Conservation (phyloP, 139 green algal species). For the Penium margaritaceum region DNA sequence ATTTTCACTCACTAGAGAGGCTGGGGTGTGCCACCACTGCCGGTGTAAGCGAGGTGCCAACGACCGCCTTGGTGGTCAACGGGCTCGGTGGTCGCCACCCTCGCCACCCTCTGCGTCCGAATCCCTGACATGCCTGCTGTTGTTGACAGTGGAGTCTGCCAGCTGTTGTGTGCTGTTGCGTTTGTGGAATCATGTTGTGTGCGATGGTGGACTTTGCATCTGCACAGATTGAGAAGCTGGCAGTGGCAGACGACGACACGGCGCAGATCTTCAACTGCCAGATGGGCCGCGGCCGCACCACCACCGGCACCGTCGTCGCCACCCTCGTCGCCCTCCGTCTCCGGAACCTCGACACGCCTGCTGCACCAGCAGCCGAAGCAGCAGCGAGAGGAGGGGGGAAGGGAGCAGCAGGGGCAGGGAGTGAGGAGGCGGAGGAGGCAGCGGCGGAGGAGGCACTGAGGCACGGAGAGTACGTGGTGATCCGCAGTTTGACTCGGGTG, state of each 20-base stretch:
- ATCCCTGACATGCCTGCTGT: no score
- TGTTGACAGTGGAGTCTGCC: no score
- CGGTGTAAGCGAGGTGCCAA: no score
- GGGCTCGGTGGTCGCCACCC: no score
- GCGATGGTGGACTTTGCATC: not conserved
- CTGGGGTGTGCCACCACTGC: no score
- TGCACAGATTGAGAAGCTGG: conserved; percentile 13
- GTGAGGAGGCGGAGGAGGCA: not conserved
- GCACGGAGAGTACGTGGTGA: conserved; percentile 67
- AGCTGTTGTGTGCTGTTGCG: not conserved
- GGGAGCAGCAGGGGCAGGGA: not conserved
- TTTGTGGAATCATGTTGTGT: not conserved
- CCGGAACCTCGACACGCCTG: no score
- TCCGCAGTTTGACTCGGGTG: conserved; percentile 70
- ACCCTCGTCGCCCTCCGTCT: conserved; percentile 56
- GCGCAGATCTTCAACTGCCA: conserved; percentile 92
- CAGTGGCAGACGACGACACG: conserved; percentile 12
- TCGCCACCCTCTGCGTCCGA: no score
- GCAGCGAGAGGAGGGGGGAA: not conserved
- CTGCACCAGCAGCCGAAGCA: not conserved
- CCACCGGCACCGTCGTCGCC: conserved; percentile 84
- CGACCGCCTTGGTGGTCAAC: no score
- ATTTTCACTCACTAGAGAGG: no score
- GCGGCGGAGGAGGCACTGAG: conserved; percentile 11
- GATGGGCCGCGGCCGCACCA: conserved; percentile 89